Conservation (phyloP, 2,329 filamentous ascomycete genomes). For the Fusarium tricinctum region DNA sequence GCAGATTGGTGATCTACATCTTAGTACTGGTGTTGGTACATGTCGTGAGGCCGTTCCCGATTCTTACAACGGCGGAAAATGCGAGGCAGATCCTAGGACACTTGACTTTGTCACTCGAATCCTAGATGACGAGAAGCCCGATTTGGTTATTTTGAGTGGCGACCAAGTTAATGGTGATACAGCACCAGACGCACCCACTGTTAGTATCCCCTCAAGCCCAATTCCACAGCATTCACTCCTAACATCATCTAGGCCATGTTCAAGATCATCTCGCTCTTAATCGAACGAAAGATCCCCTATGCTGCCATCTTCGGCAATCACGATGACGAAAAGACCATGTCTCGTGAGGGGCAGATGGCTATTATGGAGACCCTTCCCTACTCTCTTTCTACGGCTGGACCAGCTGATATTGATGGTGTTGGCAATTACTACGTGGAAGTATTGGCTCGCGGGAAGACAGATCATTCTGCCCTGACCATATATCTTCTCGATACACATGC, state of each 20-base stretch:
- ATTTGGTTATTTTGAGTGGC: slow-evolving; percentile 90
- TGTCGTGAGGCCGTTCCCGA: slow-evolving; percentile 90
- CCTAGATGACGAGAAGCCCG: slow-evolving; percentile 92
- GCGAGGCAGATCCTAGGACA: slow-evolving; percentile 92
- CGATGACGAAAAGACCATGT: slow-evolving; percentile 89
- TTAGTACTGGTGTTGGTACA: slow-evolving; percentile 87
- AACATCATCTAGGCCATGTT: slow-evolving; percentile 77
- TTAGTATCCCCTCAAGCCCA: slow-evolving; percentile 56
- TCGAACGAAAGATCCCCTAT: slow-evolving; percentile 90
- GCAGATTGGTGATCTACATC: slow-evolving; percentile 93
- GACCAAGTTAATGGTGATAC: slow-evolving; percentile 97
- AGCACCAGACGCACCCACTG: slow-evolving; percentile 89
- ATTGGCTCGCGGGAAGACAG: slow-evolving; percentile 80
- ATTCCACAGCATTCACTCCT: neutral
- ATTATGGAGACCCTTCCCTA: slow-evolving; percentile 89
- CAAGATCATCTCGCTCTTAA: slow-evolving; percentile 89
- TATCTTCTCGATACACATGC: slow-evolving; percentile 95
- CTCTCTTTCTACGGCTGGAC: slow-evolving; percentile 87
- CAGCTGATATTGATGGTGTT: slow-evolving; percentile 86
- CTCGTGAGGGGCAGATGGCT: slow-evolving; percentile 83
- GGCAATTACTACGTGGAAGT: slow-evolving; percentile 97
- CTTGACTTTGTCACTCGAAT: slow-evolving; percentile 88
- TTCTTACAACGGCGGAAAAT: slow-evolving; percentile 78
- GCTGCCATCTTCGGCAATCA: slow-evolving; percentile 97
- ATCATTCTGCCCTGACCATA: slow-evolving; percentile 92